phyloP scores from a whole-genome alignment of 345 rosid genomes.

The Hypericum perforatum region DNA sequence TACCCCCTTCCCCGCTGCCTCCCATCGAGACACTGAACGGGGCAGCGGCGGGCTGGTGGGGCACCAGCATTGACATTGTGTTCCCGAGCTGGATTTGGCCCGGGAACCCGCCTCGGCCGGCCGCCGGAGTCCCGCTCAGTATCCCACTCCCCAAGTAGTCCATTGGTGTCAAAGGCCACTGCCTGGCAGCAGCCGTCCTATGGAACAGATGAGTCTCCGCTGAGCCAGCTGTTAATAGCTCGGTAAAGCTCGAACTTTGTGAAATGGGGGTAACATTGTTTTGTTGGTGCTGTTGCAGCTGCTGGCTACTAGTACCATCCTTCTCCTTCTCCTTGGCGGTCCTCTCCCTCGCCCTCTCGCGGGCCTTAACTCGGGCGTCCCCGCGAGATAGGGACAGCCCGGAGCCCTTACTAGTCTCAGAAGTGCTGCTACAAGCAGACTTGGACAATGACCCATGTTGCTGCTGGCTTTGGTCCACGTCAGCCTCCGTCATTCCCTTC shows the following conservation, averaged over 20 bases:
- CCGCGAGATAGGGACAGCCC: slow-evolving; percentile 68
- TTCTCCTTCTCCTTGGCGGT: slow-evolving; percentile 64
- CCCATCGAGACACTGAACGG: slow-evolving; percentile 21
- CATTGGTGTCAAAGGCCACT: slow-evolving; percentile 51
- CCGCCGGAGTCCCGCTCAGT: slow-evolving; percentile 34
- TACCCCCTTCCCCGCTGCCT: slow-evolving; percentile 18
- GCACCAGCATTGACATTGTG: slow-evolving; percentile 21
- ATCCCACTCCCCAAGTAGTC: slow-evolving; percentile 53
- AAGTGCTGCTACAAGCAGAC: slow-evolving; percentile 90
- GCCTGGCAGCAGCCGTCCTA: slow-evolving; percentile 29
- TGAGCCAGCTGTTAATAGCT: slow-evolving; percentile 54
- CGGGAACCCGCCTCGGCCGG: slow-evolving; percentile 17
- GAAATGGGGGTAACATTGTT: slow-evolving; percentile 27
- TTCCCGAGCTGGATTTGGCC: slow-evolving; percentile 38
- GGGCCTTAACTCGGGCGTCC: slow-evolving; percentile 48
- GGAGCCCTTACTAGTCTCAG: slow-evolving; percentile 89
- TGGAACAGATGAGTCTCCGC: slow-evolving; percentile 27
- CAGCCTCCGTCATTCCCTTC: slow-evolving; percentile 35
- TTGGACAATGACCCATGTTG: slow-evolving; percentile 59
- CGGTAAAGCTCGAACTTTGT: slow-evolving; percentile 59
- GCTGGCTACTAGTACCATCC: slow-evolving; percentile 29
- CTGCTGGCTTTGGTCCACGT: slow-evolving; percentile 40
- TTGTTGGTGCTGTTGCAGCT: slow-evolving; percentile 4
- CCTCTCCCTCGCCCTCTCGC: slow-evolving; percentile 78
- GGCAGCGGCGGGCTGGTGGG: slow-evolving; percentile 1